These are phyloP conservation scores for Rhexocercosporidium sp. DNA, from an alignment of 2,329 filamentous ascomycete genomes.

Conservation along the genomic window DNA sequence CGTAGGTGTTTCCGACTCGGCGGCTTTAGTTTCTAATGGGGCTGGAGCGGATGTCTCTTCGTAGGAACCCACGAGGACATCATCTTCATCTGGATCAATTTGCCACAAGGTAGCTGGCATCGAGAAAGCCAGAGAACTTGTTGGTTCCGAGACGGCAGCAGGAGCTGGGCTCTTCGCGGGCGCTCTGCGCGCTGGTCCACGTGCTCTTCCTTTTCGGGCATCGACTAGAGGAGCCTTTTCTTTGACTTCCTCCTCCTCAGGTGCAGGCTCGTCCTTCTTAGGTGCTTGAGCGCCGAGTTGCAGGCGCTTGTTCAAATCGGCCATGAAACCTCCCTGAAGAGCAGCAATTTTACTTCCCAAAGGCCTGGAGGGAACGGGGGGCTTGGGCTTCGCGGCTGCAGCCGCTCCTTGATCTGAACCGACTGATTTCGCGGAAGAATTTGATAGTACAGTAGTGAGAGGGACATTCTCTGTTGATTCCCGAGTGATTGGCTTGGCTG, in stretches of 20 bases:
- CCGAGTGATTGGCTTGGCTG: slow-evolving; percentile 59
- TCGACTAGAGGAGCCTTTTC: slow-evolving; percentile 84
- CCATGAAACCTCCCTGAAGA: slow-evolving; percentile 90
- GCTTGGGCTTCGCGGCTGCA: slow-evolving; percentile 72
- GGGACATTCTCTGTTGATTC: slow-evolving; percentile 42
- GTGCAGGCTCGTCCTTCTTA: slow-evolving; percentile 72
- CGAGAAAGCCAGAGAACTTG: slow-evolving; percentile 36
- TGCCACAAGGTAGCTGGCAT: slow-evolving; percentile 47
- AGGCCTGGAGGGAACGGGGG: slow-evolving; percentile 79
- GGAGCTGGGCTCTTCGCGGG: slow-evolving; percentile 52
- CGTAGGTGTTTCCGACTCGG: slow-evolving; percentile 30
- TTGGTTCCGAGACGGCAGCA: slow-evolving; percentile 22
- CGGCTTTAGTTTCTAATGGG: slow-evolving; percentile 23
- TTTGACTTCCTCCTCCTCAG: slow-evolving; percentile 62
- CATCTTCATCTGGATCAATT: slow-evolving; percentile 48
- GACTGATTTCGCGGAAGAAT: slow-evolving; percentile 42
- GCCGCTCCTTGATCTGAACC: slow-evolving; percentile 49
- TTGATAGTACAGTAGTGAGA: slow-evolving; percentile 33
- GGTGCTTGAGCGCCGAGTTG: slow-evolving; percentile 82
- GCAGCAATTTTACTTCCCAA: slow-evolving; percentile 87
- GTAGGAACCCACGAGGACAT: slow-evolving; percentile 41
- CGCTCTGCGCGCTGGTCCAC: slow-evolving; percentile 81
- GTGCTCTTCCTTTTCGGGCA: slow-evolving; percentile 87
- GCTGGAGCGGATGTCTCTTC: slow-evolving; percentile 16
- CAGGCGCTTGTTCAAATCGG: slow-evolving; percentile 87